Evolutionary conservation across 2,329 filamentous ascomycete genomes (phyloP).

Genomic region (Aplosporella prunicola): DNA sequence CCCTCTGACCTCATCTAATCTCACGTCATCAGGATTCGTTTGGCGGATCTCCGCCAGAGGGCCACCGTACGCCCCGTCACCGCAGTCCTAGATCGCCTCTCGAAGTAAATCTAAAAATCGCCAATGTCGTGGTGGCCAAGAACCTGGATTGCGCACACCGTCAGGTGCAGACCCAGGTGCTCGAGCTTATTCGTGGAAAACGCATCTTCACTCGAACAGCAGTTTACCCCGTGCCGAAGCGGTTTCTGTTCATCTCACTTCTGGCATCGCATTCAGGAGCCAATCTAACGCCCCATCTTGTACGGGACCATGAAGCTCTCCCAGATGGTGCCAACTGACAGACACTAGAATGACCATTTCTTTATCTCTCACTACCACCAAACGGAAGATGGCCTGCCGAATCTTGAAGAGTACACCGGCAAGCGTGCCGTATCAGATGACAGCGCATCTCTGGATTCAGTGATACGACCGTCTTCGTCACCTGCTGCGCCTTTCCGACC

Average conservation of each 20-base stretch:
- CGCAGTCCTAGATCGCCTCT: conserved; percentile 7
- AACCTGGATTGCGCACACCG: conserved; percentile 66
- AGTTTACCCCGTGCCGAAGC: conserved; percentile 63
- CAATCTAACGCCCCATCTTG: conserved; percentile 34
- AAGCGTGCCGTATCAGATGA: conserved; percentile 22
- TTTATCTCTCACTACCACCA: conserved; percentile 83
- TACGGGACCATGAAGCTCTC: conserved; percentile 12
- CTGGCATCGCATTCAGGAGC: conserved; percentile 34
- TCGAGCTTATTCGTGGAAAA: conserved; percentile 67
- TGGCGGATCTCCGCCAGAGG: too few relatives aligned
- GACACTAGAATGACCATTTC: conserved; percentile 67
- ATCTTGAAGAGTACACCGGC: conserved; percentile 53
- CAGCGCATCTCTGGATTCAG: conserved; percentile 26
- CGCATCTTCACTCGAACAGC: conserved; percentile 68
- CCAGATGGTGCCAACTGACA: conserved; percentile 20
- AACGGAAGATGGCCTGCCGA: conserved; percentile 59
- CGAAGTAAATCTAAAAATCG: conserved; percentile 45
- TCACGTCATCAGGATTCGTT: too few relatives aligned
- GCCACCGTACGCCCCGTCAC: conserved; percentile 1
- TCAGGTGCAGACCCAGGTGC: conserved; percentile 70
- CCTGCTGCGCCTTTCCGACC: conserved; percentile 13
- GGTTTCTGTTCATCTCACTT: conserved; percentile 74
- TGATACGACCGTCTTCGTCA: conserved; percentile 24
- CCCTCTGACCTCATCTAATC: too few relatives aligned
- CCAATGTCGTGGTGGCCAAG: conserved; percentile 74